Percentiles rank a stretch among this genome's conserved stretches.
Conservation (phyloP, 2,329 filamentous ascomycete genomes). For the Aspergillus sclerotialis region DNA sequence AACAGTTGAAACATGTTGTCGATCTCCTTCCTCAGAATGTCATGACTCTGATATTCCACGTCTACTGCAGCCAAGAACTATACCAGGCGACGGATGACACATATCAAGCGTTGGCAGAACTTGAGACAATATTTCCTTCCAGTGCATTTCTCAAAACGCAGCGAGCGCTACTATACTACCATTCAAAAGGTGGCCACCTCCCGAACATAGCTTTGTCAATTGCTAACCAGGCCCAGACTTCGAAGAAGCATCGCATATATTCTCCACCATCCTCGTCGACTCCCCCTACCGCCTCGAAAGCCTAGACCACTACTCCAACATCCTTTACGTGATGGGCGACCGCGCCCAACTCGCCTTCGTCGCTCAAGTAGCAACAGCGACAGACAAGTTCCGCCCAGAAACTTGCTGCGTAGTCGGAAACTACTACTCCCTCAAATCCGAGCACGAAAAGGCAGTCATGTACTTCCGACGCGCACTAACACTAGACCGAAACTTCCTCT, state of each 20-base stretch:
- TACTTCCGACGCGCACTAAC: conserved; percentile 93
- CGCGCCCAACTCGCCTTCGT: conserved; percentile 87
- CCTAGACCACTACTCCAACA: conserved; percentile 94
- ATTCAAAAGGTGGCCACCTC: conserved; percentile 56
- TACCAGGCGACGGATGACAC: conserved; percentile 76
- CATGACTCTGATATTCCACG: conserved; percentile 87
- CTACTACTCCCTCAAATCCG: conserved; percentile 88
- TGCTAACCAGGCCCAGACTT: conserved; percentile 42
- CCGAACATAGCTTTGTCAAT: neutral
- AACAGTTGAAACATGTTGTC: conserved; percentile 63
- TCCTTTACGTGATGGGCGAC: conserved; percentile 85
- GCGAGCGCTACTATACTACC: conserved; percentile 79
- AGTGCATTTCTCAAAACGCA: conserved; percentile 89
- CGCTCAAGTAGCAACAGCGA: conserved; percentile 80
- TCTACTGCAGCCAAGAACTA: conserved; percentile 83
- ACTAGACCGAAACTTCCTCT: conserved; percentile 81
- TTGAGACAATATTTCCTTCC: conserved; percentile 75
- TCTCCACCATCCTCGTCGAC: conserved; percentile 61
- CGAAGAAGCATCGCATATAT: conserved; percentile 56
- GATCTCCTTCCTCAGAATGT: conserved; percentile 78
- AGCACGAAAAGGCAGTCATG: conserved; percentile 96
- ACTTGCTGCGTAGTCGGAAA: conserved; percentile 96
- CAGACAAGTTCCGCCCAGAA: conserved; percentile 94
- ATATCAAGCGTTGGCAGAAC: conserved; percentile 66
- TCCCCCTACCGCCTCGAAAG: conserved; percentile 71